Evolutionary conservation across 75 land plant species (phyloP), one percentile per base, ranked within the genome.

Genomic region (Cryptomeria japonica): DNA sequence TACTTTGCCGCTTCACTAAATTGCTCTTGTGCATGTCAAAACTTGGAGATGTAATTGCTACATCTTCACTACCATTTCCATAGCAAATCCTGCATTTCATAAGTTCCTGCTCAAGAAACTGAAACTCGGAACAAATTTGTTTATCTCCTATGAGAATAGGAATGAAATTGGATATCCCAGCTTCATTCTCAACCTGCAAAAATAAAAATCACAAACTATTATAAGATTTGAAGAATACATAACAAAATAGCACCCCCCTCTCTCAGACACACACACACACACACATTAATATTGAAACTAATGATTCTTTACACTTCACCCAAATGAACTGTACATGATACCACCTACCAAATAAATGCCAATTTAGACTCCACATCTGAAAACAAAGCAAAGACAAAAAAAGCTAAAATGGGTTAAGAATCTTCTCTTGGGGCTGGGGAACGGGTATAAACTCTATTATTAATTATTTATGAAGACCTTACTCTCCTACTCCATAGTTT

Each of bases 121-220:
- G 84, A 86, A 98, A 87, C 68, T 97, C 99, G 36, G 92, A 84
- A 89, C 98, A 96, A 73, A 94, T 56, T 61, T 85, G 86, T 79
- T 91, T 90, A 73, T 94, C 93, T 11, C 91, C 99, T 82, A 98
- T 87, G 2, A 98, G 91, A 61, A 98, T 88, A 15, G 97, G 97
- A 32, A 98, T 88, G 56, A 93, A 93, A 84, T 98, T 98, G 51
- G 97, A 97, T 51, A 97, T 72, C 34, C 99, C 97, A 83, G 91
- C 91, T 55, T 92, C 93, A 86, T 95, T 93, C 84, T 94, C 97
- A 51, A 97, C 98, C 99, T 97, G 83, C 87, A 94, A 86, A 84
- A 28, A 53, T 11, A 13, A 19, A 5, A 39, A 79, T 79, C 41
- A 41, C 41, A 79, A 36, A 34, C 79, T 13, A 36, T 32, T 13